Evolutionary conservation across 345 rosid species (phyloP), one percentile per base, ranked within the genome.

Genomic region (Odontarrhena argentea): DNA sequence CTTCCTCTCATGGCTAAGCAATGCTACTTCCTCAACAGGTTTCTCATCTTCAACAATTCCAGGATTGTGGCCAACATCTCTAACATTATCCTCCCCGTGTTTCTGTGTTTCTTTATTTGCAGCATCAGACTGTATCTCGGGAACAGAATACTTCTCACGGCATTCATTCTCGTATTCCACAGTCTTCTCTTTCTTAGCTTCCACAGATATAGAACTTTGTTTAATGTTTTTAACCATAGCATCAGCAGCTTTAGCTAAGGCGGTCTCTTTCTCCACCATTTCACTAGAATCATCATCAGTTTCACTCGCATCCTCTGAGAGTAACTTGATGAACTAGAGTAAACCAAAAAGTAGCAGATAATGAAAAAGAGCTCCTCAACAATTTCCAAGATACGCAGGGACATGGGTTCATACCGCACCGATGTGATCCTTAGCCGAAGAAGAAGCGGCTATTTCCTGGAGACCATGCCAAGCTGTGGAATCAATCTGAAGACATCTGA

Each of bases 381-480:
- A 44, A 35, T 25, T 6, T 36, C 14, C 35, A 56, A 43, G 46
- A 47, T 9, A 30, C 18, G 5, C 4, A 14, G 28, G 1, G 40
- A 28, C 57, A 58, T 47, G 13, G 26, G 18, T 15, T 65, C 95
- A 38, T 90, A 91, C 97, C 53, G 92, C 82, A 80, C 95, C 96
- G 34, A 94, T 67, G 68, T 91, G 97, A 74, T 83, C 74, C 68
- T 81, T 91, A n/a, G 84, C 80, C 5, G 85, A 82, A 79, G 89
- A 77, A 69, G 89, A 79, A 18, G 85, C 86, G 53, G 92, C 88
- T 37, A 95, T 85, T 66, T 94, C 93, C 76, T 94, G 93, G 0
- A 94, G 81, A 34, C 92, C 99, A 65, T 61, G 78, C 99, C 96
- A 94, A 13, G 96, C 95, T 2, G 77, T 59, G 2, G 84, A 55